These are phyloP conservation scores for Aspergillus sp. DNA, from an alignment of 2,329 filamentous ascomycete species.

Conservation along the genomic window DNA sequence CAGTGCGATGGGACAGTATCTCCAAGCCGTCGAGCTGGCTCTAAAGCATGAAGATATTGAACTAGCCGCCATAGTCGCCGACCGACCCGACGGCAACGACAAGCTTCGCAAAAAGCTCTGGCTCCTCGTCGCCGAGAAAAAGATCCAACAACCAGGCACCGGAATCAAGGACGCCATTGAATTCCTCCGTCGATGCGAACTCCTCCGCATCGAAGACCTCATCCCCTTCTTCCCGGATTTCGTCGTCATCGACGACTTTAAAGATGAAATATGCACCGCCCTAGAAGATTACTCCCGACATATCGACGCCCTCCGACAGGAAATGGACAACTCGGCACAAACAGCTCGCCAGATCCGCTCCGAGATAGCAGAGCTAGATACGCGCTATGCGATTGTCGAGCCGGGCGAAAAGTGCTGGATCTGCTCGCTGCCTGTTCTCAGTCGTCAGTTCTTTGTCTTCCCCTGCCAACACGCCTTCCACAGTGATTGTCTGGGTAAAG, in stretches of 20 bases:
- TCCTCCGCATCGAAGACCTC: constrained; percentile 90
- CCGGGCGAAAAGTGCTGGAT: constrained; percentile 91
- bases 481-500: constrained; percentile 83
- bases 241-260: constrained; percentile 97
- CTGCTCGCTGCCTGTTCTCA: constrained; percentile 79
- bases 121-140: constrained; percentile 90
- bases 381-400: constrained; percentile 92
- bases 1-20: constrained; percentile 90
- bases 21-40: constrained; percentile 87
- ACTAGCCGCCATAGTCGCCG: constrained; percentile 82
- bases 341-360: constrained; percentile 87
- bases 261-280: constrained; percentile 92
- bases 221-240: constrained; percentile 99
- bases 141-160: constrained; percentile 73
- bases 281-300: constrained; percentile 89
- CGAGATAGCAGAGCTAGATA: constrained; percentile 80
- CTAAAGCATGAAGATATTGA: constrained; percentile 86
- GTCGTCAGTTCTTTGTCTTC: constrained; percentile 94
- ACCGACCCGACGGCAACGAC: constrained; percentile 71
- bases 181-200: constrained; percentile 84
- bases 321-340: constrained; percentile 91
- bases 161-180: constrained; percentile 92
- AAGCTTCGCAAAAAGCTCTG: constrained; percentile 87
- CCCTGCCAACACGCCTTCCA: constrained; percentile 98
- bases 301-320: constrained; percentile 80